phyloP scores from a whole-genome alignment of 2,329 filamentous ascomycete genomes.

The Pseudogymnoascus sp. region DNA sequence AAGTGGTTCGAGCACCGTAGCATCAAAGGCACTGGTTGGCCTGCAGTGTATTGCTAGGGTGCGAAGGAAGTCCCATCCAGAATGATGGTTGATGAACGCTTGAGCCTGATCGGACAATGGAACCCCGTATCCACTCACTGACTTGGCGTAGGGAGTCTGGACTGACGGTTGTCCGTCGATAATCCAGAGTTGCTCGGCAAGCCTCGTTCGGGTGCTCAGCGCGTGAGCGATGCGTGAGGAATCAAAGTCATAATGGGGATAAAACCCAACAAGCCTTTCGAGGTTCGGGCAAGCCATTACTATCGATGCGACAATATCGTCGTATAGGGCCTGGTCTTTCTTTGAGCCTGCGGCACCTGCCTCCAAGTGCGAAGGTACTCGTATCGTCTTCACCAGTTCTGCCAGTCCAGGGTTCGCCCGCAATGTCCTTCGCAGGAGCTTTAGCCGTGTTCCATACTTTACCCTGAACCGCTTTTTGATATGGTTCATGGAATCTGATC shows the following conservation, averaged over 20 bases:
- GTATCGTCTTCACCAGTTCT: slow-evolving; percentile 46
- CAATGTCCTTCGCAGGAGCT: slow-evolving; percentile 49
- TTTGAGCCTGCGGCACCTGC: slow-evolving; percentile 25
- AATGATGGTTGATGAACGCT: slow-evolving; percentile 43
- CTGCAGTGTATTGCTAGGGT: slow-evolving; percentile 51
- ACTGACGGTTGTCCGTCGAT: slow-evolving; percentile 26
- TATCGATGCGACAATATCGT: slow-evolving; percentile 49
- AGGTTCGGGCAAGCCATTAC: slow-evolving; percentile 59
- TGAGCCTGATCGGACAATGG: slow-evolving; percentile 35
- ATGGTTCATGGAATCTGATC: slow-evolving; percentile 41
- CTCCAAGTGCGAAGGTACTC: slow-evolving; percentile 42
- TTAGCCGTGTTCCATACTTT: slow-evolving; percentile 43
- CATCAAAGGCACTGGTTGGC: slow-evolving; percentile 44
- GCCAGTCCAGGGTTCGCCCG: slow-evolving; percentile 45
- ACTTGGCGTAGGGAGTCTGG: slow-evolving; percentile 10
- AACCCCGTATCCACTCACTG: slow-evolving; percentile 29
- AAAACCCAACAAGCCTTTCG: slow-evolving; percentile 47
- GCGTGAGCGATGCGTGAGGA: slow-evolving; percentile 51
- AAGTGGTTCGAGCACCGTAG: slow-evolving; percentile 43
- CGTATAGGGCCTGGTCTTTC: slow-evolving; percentile 40
- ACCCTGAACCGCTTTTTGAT: slow-evolving; percentile 51
- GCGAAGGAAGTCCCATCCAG: slow-evolving; percentile 46
- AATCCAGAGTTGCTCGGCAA: slow-evolving; percentile 53
- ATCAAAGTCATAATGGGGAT: slow-evolving; percentile 45
- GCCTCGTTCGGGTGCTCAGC: slow-evolving; percentile 45